These are phyloP conservation scores for Trichoderma citrinoviride DNA, from an alignment of 2,329 filamentous ascomycete species.

Conservation along the genomic window DNA sequence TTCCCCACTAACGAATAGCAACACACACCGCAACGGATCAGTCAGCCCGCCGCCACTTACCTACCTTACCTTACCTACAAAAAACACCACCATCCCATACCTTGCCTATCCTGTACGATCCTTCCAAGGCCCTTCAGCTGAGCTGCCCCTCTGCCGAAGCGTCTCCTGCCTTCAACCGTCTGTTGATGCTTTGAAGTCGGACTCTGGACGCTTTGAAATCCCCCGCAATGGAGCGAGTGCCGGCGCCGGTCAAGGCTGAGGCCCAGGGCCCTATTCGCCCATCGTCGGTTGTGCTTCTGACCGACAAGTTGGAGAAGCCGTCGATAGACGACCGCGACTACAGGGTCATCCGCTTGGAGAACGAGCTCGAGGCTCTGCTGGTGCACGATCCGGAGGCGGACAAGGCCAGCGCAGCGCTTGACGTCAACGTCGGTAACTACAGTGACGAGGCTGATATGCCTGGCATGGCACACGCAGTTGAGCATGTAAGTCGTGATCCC, in stretches of 20 bases:
- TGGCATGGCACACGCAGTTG: slow-evolving; percentile 92
- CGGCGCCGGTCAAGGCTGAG: slow-evolving; percentile 19
- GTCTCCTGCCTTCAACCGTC: not conserved
- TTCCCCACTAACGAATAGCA: slow-evolving; percentile 4
- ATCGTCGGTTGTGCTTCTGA: slow-evolving; percentile 44
- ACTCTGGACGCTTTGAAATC: not conserved
- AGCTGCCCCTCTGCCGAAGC: slow-evolving; percentile 10
- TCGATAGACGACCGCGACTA: slow-evolving; percentile 84
- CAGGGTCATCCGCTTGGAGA: slow-evolving; percentile 78
- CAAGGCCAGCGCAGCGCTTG: slow-evolving; percentile 92
- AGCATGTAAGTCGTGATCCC: slow-evolving; percentile 60
- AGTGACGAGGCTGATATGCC: slow-evolving; percentile 89
- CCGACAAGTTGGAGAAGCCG: slow-evolving; percentile 76
- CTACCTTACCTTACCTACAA: slow-evolving; percentile 13
- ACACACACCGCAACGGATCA: slow-evolving; percentile 20
- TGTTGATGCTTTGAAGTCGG: not conserved
- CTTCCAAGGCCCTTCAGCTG: not conserved
- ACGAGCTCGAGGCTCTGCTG: slow-evolving; percentile 84
- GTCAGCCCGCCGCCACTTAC: slow-evolving; percentile 15
- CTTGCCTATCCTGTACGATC: not conserved
- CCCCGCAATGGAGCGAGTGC: slow-evolving; percentile 19
- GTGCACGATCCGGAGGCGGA: slow-evolving; percentile 95
- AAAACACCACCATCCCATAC: not conserved
- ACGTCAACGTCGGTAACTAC: slow-evolving; percentile 95
- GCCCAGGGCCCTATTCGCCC: slow-evolving; percentile 27